A percentile compares a stretch with the other conserved stretches of the same genome.
Conservation (phyloP, 1,284 basidiomycete genomes). For the Tremellales sp. region DNA sequence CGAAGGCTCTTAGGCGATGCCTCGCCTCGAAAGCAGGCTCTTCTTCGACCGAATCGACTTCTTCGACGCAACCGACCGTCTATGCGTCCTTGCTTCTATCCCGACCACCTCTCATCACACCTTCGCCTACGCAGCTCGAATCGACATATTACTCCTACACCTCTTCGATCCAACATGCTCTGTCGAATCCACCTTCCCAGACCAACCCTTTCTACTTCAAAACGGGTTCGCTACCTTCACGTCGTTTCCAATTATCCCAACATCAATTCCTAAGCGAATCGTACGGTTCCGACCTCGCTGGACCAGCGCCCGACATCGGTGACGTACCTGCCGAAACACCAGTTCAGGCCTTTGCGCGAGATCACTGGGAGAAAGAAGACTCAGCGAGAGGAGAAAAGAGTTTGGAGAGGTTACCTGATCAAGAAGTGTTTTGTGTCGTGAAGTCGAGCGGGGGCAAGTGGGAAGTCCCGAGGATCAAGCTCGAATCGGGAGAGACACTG, state of each 20-base stretch:
- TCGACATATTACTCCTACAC: conserved; percentile 83
- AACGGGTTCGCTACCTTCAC: conserved; percentile 79
- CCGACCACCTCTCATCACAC: conserved; percentile 75
- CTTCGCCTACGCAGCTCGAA: conserved; percentile 72
- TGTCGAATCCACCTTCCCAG: conserved; percentile 81
- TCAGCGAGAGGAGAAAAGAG: conserved; percentile 57
- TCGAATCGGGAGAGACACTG: conserved; percentile 34
- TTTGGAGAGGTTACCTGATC: conserved; percentile 73
- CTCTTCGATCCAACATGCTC: conserved; percentile 70
- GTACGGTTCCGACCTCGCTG: conserved; percentile 60
- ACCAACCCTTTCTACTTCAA: conserved; percentile 77
- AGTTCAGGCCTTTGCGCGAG: conserved; percentile 21
- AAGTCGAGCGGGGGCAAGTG: conserved; percentile 62
- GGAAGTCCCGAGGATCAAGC: conserved; percentile 61
- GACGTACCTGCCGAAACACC: conserved; percentile 53
- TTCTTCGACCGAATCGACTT: conserved; percentile 3
- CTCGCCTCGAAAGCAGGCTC: neutral
- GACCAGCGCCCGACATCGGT: conserved; percentile 59
- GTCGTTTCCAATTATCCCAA: conserved; percentile 71
- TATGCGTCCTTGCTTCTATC: conserved; percentile 65
- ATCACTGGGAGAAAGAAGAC: conserved; percentile 37
- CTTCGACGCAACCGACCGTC: conserved; percentile 29
- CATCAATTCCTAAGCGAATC: conserved; percentile 63
- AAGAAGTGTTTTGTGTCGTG: conserved; percentile 81
- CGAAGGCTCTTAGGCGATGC: too few relatives aligned